Evolutionary conservation across 257 asterid species (phyloP).

Genomic region (Haberlea rhodopensis): DNA sequence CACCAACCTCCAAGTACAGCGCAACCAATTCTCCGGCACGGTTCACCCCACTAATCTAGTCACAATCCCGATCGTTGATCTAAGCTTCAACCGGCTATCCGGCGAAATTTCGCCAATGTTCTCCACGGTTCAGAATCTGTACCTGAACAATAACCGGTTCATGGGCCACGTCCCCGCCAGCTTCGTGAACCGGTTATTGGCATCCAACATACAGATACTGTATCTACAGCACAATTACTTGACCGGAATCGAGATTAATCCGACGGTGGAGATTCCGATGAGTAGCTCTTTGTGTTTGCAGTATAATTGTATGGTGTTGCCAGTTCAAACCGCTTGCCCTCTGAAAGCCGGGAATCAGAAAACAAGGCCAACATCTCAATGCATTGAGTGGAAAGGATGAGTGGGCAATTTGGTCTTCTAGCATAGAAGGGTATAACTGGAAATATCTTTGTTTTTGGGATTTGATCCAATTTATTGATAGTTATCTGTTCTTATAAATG

Average conservation of each 20-base stretch:
- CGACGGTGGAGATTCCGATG: slow-evolving; percentile 75
- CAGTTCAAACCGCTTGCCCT: slow-evolving; percentile 84
- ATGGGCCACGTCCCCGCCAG: slow-evolving; percentile 72
- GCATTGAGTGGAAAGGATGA: slow-evolving; percentile 69
- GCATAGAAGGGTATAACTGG: not conserved
- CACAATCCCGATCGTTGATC: slow-evolving; percentile 66
- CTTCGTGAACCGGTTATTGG: slow-evolving; percentile 67
- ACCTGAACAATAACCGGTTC: slow-evolving; percentile 87
- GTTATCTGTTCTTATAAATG: not conserved
- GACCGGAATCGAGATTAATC: slow-evolving; percentile 84
- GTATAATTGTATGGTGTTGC: slow-evolving; percentile 89
- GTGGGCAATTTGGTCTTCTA: slow-evolving; percentile 24
- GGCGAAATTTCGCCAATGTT: slow-evolving; percentile 77
- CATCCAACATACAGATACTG: slow-evolving; percentile 51
- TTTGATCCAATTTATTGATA: slow-evolving; percentile 12
- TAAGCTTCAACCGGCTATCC: slow-evolving; percentile 72
- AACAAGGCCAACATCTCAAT: slow-evolving; percentile 80
- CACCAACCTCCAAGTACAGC: slow-evolving; percentile 64
- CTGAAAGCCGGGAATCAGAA: slow-evolving; percentile 79
- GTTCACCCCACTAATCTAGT: slow-evolving; percentile 58
- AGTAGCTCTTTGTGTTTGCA: slow-evolving; percentile 79
- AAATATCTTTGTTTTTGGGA: slow-evolving; percentile 12
- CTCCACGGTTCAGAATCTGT: slow-evolving; percentile 70
- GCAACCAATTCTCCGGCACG: slow-evolving; percentile 66
- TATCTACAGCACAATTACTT: slow-evolving; percentile 82